phyloP scores from a whole-genome alignment of 2,329 filamentous ascomycete species.

The Aspergillus thermomutatus region DNA sequence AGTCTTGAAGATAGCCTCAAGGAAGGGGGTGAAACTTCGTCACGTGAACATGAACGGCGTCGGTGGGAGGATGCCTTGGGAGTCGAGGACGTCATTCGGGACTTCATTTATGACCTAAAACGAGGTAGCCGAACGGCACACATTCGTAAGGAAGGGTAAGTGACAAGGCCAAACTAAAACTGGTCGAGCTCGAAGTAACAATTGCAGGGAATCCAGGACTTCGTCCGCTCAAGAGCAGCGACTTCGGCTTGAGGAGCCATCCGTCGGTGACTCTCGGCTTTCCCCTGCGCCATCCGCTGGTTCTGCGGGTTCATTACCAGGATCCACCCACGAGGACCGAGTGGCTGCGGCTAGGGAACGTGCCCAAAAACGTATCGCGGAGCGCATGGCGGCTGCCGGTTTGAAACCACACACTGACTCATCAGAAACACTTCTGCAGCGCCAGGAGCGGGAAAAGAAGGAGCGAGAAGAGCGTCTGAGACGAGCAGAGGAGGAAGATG shows the following conservation, averaged over 20 bases:
- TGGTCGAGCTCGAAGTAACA: constrained; percentile 12
- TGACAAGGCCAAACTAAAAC: background rate
- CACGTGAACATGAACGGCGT: constrained; percentile 83
- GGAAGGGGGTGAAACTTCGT: constrained; percentile 70
- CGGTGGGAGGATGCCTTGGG: constrained; percentile 95
- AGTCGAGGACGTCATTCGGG: constrained; percentile 92
- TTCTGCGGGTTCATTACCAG: constrained; percentile 71
- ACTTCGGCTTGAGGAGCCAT: constrained; percentile 49
- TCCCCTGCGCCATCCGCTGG: constrained; percentile 47
- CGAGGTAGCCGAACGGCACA: constrained; percentile 75
- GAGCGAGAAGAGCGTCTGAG: constrained; percentile 84
- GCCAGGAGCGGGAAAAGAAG: constrained; percentile 79
- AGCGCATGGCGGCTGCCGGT: constrained; percentile 87
- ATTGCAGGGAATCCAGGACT: constrained; percentile 53
- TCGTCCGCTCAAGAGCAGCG: constrained; percentile 47
- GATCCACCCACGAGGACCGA: constrained; percentile 87
- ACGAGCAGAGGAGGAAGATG: constrained; percentile 92
- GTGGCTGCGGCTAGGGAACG: constrained; percentile 97
- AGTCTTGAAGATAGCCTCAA: constrained; percentile 85
- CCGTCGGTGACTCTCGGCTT: constrained; percentile 43
- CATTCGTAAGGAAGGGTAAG: constrained; percentile 61
- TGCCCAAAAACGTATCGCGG: constrained; percentile 94
- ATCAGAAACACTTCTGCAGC: constrained; percentile 77
- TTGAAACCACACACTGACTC: constrained; percentile 78
- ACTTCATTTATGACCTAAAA: constrained; percentile 97